A percentile compares a stretch with the other conserved stretches of the same genome.
These are phyloP conservation scores for Alternaria ventricosa DNA, from an alignment of 2,329 filamentous ascomycete species.

Conservation along the genomic window DNA sequence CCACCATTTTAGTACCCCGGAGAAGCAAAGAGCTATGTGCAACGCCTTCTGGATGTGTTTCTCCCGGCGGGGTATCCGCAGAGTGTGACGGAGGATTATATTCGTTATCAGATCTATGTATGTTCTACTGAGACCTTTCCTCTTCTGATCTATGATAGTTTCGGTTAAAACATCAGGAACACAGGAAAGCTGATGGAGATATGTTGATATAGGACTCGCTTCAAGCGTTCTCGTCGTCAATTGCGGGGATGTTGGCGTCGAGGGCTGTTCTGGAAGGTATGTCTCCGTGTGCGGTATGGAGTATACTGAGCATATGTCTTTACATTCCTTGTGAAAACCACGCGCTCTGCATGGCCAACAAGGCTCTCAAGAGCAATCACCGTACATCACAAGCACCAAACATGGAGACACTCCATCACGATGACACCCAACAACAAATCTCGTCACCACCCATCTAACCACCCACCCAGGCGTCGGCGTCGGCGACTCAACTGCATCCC, in stretches of 20 bases:
- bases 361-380: background rate
- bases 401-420: background rate
- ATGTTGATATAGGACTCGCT: constrained; percentile 68
- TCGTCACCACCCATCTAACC: background rate
- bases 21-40: constrained; percentile 27
- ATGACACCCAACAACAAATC: background rate
- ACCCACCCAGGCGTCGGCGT: constrained; percentile 72
- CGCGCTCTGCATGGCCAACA: background rate
- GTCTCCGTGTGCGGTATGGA: constrained; percentile 1
- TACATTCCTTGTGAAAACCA: background rate
- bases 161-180: background rate
- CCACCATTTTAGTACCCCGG: constrained; percentile 4
- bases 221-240: constrained; percentile 84
- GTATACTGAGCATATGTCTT: background rate
- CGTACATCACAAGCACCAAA: background rate
- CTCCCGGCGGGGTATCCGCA: constrained; percentile 87
- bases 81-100: constrained; percentile 84
- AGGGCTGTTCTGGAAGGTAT: constrained; percentile 78
- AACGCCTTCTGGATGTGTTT: constrained; percentile 71
- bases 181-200: constrained; percentile 27
- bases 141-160: background rate
- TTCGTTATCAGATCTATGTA: constrained; percentile 74
- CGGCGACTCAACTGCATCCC: constrained; percentile 77
- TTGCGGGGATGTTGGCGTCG: constrained; percentile 79
- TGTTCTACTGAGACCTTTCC: background rate